These are phyloP conservation scores for Saccharomycopsis synnaedendra DNA, from an alignment of 805 yeast genomes.

Conservation along the genomic window DNA sequence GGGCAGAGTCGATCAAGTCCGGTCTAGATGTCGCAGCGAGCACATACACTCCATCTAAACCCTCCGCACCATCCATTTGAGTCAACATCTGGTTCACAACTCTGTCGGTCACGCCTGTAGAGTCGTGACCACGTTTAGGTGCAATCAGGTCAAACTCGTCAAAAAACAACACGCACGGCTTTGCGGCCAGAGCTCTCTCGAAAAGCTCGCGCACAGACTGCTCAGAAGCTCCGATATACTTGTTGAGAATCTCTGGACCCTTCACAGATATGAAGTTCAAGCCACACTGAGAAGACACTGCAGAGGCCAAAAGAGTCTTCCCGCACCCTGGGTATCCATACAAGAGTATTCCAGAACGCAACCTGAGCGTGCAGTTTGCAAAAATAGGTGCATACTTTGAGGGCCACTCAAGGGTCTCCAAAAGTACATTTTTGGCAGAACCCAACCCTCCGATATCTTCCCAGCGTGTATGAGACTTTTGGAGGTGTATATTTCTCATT, in stretches of 20 bases:
- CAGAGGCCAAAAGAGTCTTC: constrained; percentile 84
- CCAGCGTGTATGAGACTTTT: constrained; percentile 72
- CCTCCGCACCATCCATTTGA: constrained; percentile 99
- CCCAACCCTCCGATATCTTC: constrained; percentile 78
- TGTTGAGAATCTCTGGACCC: constrained; percentile 92
- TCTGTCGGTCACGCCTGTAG: constrained; percentile 95
- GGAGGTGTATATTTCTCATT: constrained; percentile 75
- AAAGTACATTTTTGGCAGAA: constrained; percentile 60
- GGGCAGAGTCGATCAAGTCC: constrained; percentile 88
- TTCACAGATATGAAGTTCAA: constrained; percentile 85
- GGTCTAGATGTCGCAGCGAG: constrained; percentile 95
- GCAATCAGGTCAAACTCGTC: constrained; percentile 97
- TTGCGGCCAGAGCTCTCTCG: constrained; percentile 89
- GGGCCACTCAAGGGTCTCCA: constrained; percentile 96
- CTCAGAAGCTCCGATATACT: constrained; percentile 95
- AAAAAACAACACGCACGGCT: constrained; percentile 85
- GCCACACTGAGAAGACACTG: constrained; percentile 90
- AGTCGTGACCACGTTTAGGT: constrained; percentile 95
- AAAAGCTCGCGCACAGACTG: constrained; percentile 88
- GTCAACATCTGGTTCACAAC: constrained; percentile 95
- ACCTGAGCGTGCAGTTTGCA: constrained; percentile 71
- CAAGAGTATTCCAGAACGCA: constrained; percentile 79
- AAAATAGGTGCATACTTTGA: constrained; percentile 94
- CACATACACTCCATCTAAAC: constrained; percentile 91
- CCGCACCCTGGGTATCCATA: constrained; percentile 99